Evolutionary conservation across 2,329 filamentous ascomycete genomes (phyloP), one percentile per base, ranked within the genome.

Genomic region (Trichothecium sympodiale): DNA sequence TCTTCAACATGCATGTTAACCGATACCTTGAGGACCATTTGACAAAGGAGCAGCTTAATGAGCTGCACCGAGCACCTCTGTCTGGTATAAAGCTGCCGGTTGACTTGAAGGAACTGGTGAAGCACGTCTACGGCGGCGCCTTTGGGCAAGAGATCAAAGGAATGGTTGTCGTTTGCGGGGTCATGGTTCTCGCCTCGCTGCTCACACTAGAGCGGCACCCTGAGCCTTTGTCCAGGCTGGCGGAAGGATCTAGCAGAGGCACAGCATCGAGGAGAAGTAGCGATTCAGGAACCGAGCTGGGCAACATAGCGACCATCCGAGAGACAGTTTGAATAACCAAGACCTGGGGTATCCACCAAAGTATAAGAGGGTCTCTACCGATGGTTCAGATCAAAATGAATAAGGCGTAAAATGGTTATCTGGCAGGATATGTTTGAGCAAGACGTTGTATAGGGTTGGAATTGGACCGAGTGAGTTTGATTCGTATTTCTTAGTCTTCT

Each of bases 1-100:
- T 79, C 9, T 69, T 76, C 51, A 73, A 74, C 46, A 45, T 51
- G 23, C 57, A 60, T 36, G 57, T 64, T 29, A 56, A 62, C 31
- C 42, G 44, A 18, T 49, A 58, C 26, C 52, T 72, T 9, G 46
- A 52, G 10, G 43, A 44, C 17, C 43, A 51, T 20, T 46, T 70
- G 37, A 56, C 55, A 9, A 36, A 49, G 4, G 40, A 48, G 9
- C 57, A 68, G 36, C 48, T 69, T n/a, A 50, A 53, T 8, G 51
- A 54, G 10, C 53, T 71, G 15, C 64, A 64, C 40, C 62, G 60
- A 17, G 67, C 61, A 17, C 65, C 64, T 1, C 53, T 62, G 1
- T 56, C 59, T 16, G 50, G 56, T 16, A 46, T 61, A 8, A 47
- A 51, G 17, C 50, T 65, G 20, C 49, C 59, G 1, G 34, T 41